phyloP scores from a whole-genome alignment of 768 basidiomycete genomes.

The Boletus sensibilis region DNA sequence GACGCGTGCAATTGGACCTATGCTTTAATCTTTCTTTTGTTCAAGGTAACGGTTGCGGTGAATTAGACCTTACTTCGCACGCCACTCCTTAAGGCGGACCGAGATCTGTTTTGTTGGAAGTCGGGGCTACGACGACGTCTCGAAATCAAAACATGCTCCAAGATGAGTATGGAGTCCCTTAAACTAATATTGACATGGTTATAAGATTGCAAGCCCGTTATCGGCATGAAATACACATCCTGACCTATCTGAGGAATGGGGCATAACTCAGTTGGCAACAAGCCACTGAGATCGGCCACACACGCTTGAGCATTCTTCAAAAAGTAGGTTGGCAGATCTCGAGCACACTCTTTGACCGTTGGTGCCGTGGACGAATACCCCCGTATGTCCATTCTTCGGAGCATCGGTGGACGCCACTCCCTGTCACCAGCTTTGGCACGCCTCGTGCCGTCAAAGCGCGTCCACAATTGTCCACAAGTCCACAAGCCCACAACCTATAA shows the following conservation, averaged over 20 bases:
- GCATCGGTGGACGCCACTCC: constrained; percentile 12
- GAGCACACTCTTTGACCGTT: background rate
- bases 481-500: constrained; percentile 20
- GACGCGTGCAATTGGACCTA: background rate
- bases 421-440: constrained; percentile 15
- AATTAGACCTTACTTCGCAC: background rate
- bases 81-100: background rate
- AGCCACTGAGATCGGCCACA: background rate
- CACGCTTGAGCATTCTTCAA: background rate
- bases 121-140: background rate
- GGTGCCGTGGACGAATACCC: background rate
- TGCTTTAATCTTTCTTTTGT: background rate
- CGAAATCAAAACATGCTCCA: background rate
- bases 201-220: background rate
- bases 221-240: background rate
- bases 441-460: constrained; percentile 31
- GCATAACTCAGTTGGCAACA: background rate
- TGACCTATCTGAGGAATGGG: background rate
- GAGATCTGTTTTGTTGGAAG: background rate
- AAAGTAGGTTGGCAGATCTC: background rate
- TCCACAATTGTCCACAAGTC: constrained; percentile 28
- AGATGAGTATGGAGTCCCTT: background rate
- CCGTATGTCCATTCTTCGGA: constrained; percentile 2
- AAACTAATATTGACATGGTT: background rate
- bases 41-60: too few relatives aligned